Percentiles rank a stretch among this genome's conserved stretches.
Evolutionary conservation across 106 monocot genomes (phyloP).

Genomic region (Acorus gramineus): DNA sequence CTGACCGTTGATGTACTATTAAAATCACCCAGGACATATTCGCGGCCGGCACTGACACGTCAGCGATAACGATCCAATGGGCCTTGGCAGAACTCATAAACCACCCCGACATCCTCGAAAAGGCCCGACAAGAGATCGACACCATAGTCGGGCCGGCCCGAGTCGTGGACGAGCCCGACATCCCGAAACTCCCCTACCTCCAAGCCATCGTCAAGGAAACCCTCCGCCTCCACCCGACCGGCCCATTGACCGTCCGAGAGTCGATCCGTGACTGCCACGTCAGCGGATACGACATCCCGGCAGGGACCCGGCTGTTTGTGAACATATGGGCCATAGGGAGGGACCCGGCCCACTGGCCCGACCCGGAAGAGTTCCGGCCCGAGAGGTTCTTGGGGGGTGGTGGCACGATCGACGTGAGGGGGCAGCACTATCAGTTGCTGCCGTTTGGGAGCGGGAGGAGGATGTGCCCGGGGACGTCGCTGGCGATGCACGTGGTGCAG

Average conservation of each 20-base stretch:
- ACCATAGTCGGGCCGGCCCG: slow-evolving; percentile 5
- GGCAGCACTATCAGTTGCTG: slow-evolving; percentile 20
- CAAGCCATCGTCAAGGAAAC: too few species aligned
- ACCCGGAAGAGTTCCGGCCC: slow-evolving; percentile 9
- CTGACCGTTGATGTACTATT: too few species aligned
- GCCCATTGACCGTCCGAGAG: slow-evolving; percentile 10
- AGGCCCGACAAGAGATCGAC: slow-evolving; percentile 13
- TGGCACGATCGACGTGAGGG: background rate
- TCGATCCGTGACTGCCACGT: slow-evolving; percentile 9
- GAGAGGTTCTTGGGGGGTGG: slow-evolving; percentile 8
- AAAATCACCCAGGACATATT: too few species aligned
- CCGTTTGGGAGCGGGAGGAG: slow-evolving; percentile 39
- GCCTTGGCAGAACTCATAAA: slow-evolving; percentile 26
- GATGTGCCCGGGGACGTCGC: slow-evolving; percentile 14
- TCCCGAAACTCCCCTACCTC: too few species aligned
- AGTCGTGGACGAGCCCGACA: slow-evolving; percentile 16
- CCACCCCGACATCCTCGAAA: slow-evolving; percentile 8
- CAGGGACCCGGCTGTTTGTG: slow-evolving; percentile 9
- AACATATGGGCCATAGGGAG: slow-evolving; percentile 24
- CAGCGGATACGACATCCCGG: slow-evolving; percentile 14
- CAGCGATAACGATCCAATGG: slow-evolving; percentile 19
- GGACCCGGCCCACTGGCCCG: slow-evolving; percentile 10
- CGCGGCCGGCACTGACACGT: slow-evolving; percentile 12
- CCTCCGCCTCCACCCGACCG: slow-evolving; percentile 11
- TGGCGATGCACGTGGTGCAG: slow-evolving; percentile 23